These are phyloP conservation scores for Boletus subparvulus DNA, from an alignment of 768 basidiomycete species.

Conservation along the genomic window DNA sequence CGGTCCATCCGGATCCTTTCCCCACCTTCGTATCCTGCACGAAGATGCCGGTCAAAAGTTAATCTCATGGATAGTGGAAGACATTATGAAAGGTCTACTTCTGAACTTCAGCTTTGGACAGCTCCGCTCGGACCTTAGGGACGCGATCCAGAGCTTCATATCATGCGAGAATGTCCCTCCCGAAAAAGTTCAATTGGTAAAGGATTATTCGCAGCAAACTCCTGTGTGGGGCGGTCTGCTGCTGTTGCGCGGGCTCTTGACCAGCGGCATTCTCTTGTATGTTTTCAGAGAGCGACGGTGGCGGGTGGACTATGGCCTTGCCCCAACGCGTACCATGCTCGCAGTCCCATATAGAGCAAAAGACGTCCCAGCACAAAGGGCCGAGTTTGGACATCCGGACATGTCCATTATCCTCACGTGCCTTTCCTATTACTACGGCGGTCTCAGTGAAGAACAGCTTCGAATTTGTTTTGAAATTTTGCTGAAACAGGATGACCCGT, in stretches of 20 bases:
- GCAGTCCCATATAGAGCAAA: slow-evolving; percentile 42
- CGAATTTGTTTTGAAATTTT: slow-evolving; percentile 29
- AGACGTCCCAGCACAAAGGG: slow-evolving; percentile 36
- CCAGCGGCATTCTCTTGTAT: slow-evolving; percentile 32
- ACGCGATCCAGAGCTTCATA: slow-evolving; percentile 25
- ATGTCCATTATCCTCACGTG: slow-evolving; percentile 36
- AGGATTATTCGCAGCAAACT: neutral
- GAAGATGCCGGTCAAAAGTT: slow-evolving; percentile 12
- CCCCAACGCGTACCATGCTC: slow-evolving; percentile 32
- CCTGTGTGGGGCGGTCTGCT: slow-evolving; percentile 26
- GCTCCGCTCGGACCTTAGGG: neutral
- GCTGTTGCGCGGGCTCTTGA: slow-evolving; percentile 36
- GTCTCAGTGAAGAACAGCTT: slow-evolving; percentile 34
- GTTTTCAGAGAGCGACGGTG: slow-evolving; percentile 36
- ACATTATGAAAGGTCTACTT: slow-evolving; percentile 17
- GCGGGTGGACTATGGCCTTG: slow-evolving; percentile 40
- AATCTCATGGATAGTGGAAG: slow-evolving; percentile 9
- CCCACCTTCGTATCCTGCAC: slow-evolving; percentile 24
- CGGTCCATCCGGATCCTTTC: slow-evolving; percentile 18
- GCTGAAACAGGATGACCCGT: slow-evolving; percentile 32
- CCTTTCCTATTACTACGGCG: slow-evolving; percentile 38
- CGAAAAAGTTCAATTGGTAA: neutral
- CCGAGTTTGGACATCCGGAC: slow-evolving; percentile 42
- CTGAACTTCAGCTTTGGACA: slow-evolving; percentile 18
- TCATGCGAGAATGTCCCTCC: slow-evolving; percentile 4